Base-by-base conservation (phyloP, 2,329 filamentous ascomycete genomes). In the Fusarium sp. region DNA sequence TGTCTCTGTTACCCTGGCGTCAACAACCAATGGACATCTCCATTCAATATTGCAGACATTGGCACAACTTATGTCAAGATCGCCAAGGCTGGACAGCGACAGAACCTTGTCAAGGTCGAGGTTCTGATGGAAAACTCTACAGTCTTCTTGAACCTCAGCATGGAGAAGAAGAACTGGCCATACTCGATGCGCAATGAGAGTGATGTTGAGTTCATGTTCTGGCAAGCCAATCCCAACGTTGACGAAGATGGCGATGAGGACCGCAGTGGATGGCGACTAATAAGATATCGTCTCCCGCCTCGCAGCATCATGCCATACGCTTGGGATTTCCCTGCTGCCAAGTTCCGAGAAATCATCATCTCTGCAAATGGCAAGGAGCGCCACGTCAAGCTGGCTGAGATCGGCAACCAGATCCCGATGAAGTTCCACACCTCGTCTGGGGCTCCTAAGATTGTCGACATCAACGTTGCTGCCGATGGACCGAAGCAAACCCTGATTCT, bases 131-230 rank as follows among this genome's bases (percentile, higher is more conserved):
- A 99, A 81, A 91, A 94, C 70, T 94, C 96, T 1, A 98, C 96
- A 3, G 92, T 99, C 45, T 99, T 98, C 86, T 82, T 98, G 39
- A 94, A 98, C 78, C 88, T 99, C 66, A 96, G 91, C 79, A 87
- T 96, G 75, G 96, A 99, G 84, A 95, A 90, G 11, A 97, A 96
- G 82, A 94, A 97, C 80, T 99, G 96, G 96, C 96, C 96, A 0
- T 99, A 96, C 84, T 98, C 95, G 1, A 98, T 99, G 92, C 93
- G 96, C 74, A 99, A 99, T 80, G 96, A 98, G 84, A 98, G 96
- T 79, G 96, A 98, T 79, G 93, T 93, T 31, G 96, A 98, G 80
- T 98, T 98, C 82, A 92, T 96, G 55, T 99, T 99, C 85, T 98
- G 93, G 86, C 96, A 99, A 82, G 93, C 94, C 24, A 93, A 98